Percentiles rank a stretch among this genome's conserved stretches.
phyloP scores from a whole-genome alignment of 179 eudicot genomes.

The Nepenthes alata region DNA sequence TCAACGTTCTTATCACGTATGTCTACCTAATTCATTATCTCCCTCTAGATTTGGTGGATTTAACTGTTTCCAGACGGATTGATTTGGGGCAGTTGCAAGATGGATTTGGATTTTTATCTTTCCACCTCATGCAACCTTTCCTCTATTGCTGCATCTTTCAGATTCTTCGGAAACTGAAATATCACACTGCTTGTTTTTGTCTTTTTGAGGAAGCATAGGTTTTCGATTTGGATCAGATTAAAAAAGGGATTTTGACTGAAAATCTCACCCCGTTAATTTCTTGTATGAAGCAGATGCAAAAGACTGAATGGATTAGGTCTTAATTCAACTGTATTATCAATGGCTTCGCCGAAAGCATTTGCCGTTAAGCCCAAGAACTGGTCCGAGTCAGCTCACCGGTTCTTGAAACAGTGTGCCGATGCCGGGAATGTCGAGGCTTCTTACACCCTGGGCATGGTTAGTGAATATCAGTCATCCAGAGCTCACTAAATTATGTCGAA shows the following conservation, averaged over 20 bases:
- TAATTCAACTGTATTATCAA: conserved; percentile 42
- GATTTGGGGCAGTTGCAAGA: no score
- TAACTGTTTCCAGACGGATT: no score
- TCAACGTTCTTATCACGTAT: conserved; percentile 45
- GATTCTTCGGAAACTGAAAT: no score
- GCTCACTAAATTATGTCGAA: background rate
- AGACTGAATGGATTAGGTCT: conserved; percentile 51
- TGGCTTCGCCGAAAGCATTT: conserved; percentile 42
- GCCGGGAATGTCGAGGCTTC: conserved; percentile 61
- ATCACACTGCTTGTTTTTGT: no score
- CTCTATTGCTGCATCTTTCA: no score
- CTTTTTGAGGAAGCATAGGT: no score
- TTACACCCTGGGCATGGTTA: conserved; percentile 70
- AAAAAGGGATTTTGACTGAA: background rate
- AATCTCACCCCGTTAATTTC: background rate
- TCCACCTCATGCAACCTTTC: no score
- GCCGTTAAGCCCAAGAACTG: conserved; percentile 49
- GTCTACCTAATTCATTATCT: conserved; percentile 2
- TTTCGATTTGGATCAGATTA: no score
- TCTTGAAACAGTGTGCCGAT: conserved; percentile 51
- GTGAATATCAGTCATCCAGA: background rate
- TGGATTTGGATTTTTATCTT: no score
- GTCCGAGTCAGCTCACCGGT: conserved; percentile 63
- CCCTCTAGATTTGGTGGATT: no score
- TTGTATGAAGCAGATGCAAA: conserved; percentile 44